phyloP scores from a whole-genome alignment of 768 basidiomycete species.

The Pleurotus giganteus region DNA sequence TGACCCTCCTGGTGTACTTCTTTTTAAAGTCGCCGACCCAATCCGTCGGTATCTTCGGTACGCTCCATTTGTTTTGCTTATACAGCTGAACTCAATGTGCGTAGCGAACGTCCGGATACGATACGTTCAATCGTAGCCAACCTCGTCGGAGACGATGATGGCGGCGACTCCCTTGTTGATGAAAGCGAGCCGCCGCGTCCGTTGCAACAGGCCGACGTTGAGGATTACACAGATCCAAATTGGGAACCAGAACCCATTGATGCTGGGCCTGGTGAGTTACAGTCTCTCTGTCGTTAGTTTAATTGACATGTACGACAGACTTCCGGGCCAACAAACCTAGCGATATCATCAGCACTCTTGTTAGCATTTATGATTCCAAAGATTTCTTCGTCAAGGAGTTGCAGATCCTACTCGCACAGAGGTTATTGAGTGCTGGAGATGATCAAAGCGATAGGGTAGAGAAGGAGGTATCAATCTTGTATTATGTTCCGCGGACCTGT shows the following conservation, averaged over 20 bases:
- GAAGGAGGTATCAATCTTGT: slow-evolving; percentile 41
- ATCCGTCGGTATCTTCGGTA: slow-evolving; percentile 88
- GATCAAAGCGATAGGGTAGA: slow-evolving; percentile 82
- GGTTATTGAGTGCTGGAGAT: slow-evolving; percentile 76
- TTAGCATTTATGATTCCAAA: slow-evolving; percentile 96
- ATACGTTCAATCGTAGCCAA: slow-evolving; percentile 92
- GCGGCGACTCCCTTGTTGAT: slow-evolving; percentile 78
- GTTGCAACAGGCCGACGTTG: slow-evolving; percentile 69
- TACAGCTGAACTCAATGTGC: background rate
- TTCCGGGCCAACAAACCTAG: slow-evolving; percentile 90
- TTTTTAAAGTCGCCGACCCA: slow-evolving; percentile 93
- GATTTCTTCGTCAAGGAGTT: slow-evolving; percentile 96
- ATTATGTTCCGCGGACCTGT: background rate
- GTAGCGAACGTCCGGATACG: slow-evolving; percentile 84
- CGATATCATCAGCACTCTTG: slow-evolving; percentile 93
- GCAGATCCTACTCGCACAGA: slow-evolving; percentile 86
- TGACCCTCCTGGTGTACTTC: slow-evolving; percentile 88
- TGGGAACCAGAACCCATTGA: slow-evolving; percentile 98
- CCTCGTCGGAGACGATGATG: slow-evolving; percentile 83
- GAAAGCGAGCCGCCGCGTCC: slow-evolving; percentile 81
- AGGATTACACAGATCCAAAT: slow-evolving; percentile 87
- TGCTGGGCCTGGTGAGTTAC: slow-evolving; percentile 82
- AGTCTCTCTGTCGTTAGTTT: background rate
- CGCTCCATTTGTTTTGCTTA: slow-evolving; percentile 8
- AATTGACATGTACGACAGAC: slow-evolving; percentile 46